phyloP scores from a whole-genome alignment of 495 filamentous ascomycete species.

The Pyrenopolyporus hunteri region DNA sequence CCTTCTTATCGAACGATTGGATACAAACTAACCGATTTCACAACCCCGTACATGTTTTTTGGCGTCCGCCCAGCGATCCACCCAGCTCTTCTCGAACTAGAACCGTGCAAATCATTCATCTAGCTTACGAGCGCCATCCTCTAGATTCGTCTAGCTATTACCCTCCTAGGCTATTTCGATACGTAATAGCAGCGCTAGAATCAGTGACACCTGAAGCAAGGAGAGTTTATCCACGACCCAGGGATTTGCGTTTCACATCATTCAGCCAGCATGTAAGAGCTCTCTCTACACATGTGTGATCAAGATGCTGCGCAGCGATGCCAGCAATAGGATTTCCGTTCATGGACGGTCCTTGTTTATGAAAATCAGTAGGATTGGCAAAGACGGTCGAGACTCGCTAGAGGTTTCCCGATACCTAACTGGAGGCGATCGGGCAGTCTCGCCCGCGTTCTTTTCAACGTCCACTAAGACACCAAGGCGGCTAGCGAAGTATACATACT shows the following conservation, averaged over 20 bases:
- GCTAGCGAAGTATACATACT: constrained; percentile 1
- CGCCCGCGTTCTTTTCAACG: no score
- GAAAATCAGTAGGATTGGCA: background rate
- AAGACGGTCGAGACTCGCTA: constrained; percentile 1
- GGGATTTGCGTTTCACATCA: background rate
- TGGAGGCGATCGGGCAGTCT: no score
- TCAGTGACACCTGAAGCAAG: constrained; percentile 18
- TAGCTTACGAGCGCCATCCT: constrained; percentile 24
- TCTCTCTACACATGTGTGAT: background rate
- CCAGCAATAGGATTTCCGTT: background rate
- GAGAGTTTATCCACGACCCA: background rate
- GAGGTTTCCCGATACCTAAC: no score
- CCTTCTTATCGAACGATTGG: constrained; percentile 7
- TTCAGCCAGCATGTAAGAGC: background rate
- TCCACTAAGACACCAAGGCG: no score
- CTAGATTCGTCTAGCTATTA: constrained; percentile 13
- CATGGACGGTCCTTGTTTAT: background rate
- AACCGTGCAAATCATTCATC: constrained; percentile 5
- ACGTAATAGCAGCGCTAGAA: constrained; percentile 29
- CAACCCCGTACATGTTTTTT: constrained; percentile 2
- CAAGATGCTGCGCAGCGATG: background rate
- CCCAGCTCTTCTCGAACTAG: constrained; percentile 20
- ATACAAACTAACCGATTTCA: constrained; percentile 20
- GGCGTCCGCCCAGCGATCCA: constrained; percentile 18
- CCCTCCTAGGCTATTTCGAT: constrained; percentile 19